These are phyloP conservation scores for Candida morakotiae DNA, from an alignment of 805 yeast genomes.

Conservation along the genomic window DNA sequence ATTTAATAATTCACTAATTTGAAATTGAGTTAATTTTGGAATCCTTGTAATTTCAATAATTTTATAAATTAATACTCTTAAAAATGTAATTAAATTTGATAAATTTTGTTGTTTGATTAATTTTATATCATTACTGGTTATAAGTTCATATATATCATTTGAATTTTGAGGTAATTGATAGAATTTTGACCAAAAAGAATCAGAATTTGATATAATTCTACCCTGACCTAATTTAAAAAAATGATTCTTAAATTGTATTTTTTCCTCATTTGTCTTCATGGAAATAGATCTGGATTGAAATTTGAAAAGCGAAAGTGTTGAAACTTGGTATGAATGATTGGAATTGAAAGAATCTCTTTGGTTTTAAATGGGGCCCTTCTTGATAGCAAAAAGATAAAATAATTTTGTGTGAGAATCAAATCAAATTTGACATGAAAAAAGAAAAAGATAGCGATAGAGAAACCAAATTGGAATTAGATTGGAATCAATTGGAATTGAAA, in stretches of 20 bases:
- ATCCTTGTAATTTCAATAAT: conserved; percentile 18
- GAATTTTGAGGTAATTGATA: conserved; percentile 43
- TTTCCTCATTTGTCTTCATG: conserved; percentile 79
- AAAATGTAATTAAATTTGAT: conserved; percentile 51
- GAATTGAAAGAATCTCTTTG: no score
- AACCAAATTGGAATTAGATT: no score
- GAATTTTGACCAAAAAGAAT: conserved; percentile 27
- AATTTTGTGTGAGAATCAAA: no score
- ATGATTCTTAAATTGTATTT: conserved; percentile 54
- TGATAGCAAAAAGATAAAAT: no score
- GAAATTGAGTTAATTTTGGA: conserved; percentile 11
- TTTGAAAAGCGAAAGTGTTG: not conserved
- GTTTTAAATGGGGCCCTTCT: no score
- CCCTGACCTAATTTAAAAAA: conserved; percentile 54
- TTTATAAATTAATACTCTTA: conserved; percentile 28
- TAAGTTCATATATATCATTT: conserved; percentile 53
- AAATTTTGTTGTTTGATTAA: conserved; percentile 55
- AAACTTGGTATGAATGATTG: no score
- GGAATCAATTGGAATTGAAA: no score
- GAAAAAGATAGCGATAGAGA: no score
- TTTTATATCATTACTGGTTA: conserved; percentile 57
- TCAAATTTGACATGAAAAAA: no score
- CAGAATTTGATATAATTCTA: conserved; percentile 21
- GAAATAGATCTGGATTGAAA: not conserved
- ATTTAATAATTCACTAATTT: conserved; percentile 44